A percentile compares a stretch with the other conserved stretches of the same genome.
These are phyloP conservation scores for Flaveria brownii DNA, from an alignment of 129 eudicot genomes.

Conservation along the genomic window DNA sequence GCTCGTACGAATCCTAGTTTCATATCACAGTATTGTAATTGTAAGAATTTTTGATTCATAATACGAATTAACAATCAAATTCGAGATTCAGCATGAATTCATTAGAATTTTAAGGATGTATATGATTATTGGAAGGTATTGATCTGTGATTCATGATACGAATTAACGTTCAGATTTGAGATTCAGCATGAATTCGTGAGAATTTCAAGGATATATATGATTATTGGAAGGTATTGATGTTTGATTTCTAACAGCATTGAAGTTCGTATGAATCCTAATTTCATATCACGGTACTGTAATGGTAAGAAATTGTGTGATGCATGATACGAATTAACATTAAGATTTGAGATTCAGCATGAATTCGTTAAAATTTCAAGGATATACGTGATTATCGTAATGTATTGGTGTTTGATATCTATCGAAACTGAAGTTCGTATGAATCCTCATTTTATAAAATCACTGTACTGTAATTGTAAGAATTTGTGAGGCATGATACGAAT, in stretches of 20 bases:
- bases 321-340: neutral
- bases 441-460: neutral
- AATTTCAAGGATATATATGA: neutral
- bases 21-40: no score
- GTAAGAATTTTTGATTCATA: neutral
- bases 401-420: no score
- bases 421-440: no score
- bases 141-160: neutral
- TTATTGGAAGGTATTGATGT: no score
- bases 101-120: neutral
- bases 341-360: neutral
- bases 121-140: no score
- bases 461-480: neutral
- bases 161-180: neutral
- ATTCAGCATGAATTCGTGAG: neutral
- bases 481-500: neutral
- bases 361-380: neutral
- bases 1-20: no score
- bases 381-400: no score
- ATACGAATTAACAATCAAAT: neutral
- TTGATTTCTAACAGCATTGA: no score
- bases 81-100: slow-evolving; percentile 3
- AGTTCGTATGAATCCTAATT: neutral
- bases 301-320: neutral
- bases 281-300: no score